These are phyloP conservation scores for Fusarium newnesense DNA, from an alignment of 2,329 filamentous ascomycete species.

Conservation along the genomic window DNA sequence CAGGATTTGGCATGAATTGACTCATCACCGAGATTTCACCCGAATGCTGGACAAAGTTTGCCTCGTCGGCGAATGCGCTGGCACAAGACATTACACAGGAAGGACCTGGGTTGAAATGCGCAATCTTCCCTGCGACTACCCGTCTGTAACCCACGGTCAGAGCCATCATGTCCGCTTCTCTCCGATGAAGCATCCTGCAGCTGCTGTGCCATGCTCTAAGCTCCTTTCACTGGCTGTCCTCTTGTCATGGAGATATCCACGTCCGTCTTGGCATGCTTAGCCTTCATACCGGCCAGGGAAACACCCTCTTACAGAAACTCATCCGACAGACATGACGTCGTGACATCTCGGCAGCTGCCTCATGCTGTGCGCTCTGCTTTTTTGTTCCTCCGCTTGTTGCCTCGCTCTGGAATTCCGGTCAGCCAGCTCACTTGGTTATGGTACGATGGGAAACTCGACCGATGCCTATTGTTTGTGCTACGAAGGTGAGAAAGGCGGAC, in stretches of 20 bases:
- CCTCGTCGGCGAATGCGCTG: constrained; percentile 15
- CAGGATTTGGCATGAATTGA: constrained; percentile 17
- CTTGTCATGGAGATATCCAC: neutral
- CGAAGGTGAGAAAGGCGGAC: neutral
- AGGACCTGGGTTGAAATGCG: constrained; percentile 14
- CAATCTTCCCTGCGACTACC: constrained; percentile 26
- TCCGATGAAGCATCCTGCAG: constrained; percentile 13
- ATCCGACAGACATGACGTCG: constrained; percentile 1
- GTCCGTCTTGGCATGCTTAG: neutral
- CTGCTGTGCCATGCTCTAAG: constrained; percentile 1
- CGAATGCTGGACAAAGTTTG: neutral
- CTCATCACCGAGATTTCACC: constrained; percentile 4
- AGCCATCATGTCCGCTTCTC: neutral
- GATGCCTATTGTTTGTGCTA: constrained; percentile 1
- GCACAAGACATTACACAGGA: constrained; percentile 4
- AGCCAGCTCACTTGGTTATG: neutral
- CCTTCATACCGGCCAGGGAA: neutral
- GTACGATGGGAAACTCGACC: constrained; percentile 15
- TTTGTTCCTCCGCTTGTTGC: neutral
- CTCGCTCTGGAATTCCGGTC: constrained; percentile 11
- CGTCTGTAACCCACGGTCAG: constrained; percentile 5
- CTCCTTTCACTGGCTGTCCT: neutral
- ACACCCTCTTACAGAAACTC: constrained; percentile 13
- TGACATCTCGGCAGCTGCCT: constrained; percentile 8
- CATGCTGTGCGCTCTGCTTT: constrained; percentile 1